These are phyloP conservation scores for Haberlea rhodopensis DNA, from an alignment of 257 asterid genomes.

Conservation along the genomic window DNA sequence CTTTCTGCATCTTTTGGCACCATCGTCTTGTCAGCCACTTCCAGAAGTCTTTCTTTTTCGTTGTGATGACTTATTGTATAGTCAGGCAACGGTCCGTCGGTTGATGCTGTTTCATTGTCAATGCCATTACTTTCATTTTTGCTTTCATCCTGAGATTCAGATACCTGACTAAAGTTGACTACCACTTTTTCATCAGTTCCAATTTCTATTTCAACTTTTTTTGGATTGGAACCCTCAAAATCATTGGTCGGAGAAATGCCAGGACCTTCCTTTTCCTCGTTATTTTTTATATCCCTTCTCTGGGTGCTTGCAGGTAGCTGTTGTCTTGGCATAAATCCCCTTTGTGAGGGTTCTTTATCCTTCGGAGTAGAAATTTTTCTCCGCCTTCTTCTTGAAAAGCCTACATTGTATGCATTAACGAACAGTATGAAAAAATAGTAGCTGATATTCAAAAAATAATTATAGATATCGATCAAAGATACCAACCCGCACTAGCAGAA, in stretches of 20 bases:
- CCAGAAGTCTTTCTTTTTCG: conserved; percentile 43
- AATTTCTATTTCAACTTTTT: conserved; percentile 35
- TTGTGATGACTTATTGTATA: conserved; percentile 31
- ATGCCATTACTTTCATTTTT: conserved; percentile 32
- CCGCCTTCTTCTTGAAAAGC: conserved; percentile 64
- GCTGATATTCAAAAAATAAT: conserved; percentile 8
- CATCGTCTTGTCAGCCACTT: conserved; percentile 24
- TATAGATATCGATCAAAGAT: conserved; percentile 27
- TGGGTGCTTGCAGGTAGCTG: conserved; percentile 60
- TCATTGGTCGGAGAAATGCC: conserved; percentile 42
- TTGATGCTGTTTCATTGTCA: conserved; percentile 34
- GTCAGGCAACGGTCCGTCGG: conserved; percentile 26
- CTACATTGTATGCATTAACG: conserved; percentile 38
- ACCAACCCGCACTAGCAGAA: conserved; percentile 78
- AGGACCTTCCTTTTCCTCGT: conserved; percentile 42
- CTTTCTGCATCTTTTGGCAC: conserved; percentile 33
- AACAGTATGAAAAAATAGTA: conserved; percentile 7
- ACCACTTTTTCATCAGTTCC: conserved; percentile 35
- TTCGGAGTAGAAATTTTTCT: conserved; percentile 51
- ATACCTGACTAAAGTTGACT: conserved; percentile 25
- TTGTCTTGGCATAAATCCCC: conserved; percentile 64
- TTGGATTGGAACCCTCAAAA: conserved; percentile 31
- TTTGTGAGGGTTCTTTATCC: conserved; percentile 51
- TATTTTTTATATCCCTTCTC: conserved; percentile 57
- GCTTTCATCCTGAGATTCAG: conserved; percentile 37